phyloP scores from a whole-genome alignment of 108 stramenopile species.

The Fragilaria radians region DNA sequence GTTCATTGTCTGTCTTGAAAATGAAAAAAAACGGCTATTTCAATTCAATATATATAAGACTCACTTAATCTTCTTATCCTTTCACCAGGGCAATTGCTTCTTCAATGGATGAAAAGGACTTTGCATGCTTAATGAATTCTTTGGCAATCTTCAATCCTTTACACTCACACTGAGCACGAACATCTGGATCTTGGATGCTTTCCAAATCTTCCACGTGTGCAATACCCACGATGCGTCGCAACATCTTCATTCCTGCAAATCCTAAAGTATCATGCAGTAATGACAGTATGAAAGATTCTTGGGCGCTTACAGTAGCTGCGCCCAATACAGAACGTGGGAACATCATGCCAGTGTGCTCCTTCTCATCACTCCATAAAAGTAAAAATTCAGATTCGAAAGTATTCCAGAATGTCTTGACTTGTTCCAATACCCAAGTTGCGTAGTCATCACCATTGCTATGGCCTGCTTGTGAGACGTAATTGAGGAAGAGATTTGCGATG shows the following conservation, averaged over 20 bases:
- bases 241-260: slow-evolving; percentile 43
- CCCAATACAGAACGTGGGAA: slow-evolving; percentile 16
- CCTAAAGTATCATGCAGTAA: slow-evolving; percentile 41
- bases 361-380: slow-evolving; percentile 28
- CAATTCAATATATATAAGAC: no score
- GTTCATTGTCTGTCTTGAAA: no score
- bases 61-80: no score
- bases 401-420: slow-evolving; percentile 16
- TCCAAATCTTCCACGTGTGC: slow-evolving; percentile 56
- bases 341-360: slow-evolving; percentile 20
- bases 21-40: no score
- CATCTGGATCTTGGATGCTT: slow-evolving; percentile 29
- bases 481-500: slow-evolving; percentile 33
- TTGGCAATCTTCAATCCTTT: slow-evolving; percentile 23
- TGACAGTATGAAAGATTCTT: slow-evolving; percentile 18
- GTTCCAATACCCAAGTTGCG: slow-evolving; percentile 34
- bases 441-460: slow-evolving; percentile 21
- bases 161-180: slow-evolving; percentile 30
- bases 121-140: slow-evolving; percentile 10
- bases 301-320: slow-evolving; percentile 3
- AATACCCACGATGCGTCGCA: slow-evolving; percentile 46
- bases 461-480: slow-evolving; percentile 31
- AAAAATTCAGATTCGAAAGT: slow-evolving; percentile 22
- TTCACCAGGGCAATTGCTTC: slow-evolving; percentile 18
- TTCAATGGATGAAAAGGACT: slow-evolving; percentile 5